Conservation (phyloP, 1,284 basidiomycete species). For the Phellinidium pouzarii region DNA sequence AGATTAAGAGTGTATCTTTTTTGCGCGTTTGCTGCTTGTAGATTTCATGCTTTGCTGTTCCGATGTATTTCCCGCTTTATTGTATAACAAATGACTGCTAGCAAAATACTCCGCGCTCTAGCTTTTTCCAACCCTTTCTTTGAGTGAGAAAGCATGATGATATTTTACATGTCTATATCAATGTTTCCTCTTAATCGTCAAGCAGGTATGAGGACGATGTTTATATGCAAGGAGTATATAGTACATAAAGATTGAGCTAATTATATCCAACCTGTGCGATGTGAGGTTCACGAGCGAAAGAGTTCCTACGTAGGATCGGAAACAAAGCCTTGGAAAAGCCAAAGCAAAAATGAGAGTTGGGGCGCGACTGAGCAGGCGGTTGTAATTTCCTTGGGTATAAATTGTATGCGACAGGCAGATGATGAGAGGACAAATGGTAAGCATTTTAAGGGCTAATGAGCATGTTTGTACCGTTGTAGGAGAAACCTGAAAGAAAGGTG, state of each 20-base stretch:
- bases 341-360: not conserved
- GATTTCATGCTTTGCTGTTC: not conserved
- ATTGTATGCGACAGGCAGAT: not conserved
- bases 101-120: too few relatives aligned
- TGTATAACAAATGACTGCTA: not conserved
- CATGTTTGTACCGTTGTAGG: conserved; percentile 39
- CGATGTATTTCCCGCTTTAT: not conserved
- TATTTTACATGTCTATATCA: too few relatives aligned
- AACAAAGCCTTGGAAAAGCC: not conserved
- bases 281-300: not conserved
- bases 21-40: not conserved
- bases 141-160: too few relatives aligned
- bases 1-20: conserved; percentile 1
- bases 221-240: not conserved
- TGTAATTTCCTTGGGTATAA: not conserved
- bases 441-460: conserved; percentile 17
- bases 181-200: too few relatives aligned
- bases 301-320: not conserved
- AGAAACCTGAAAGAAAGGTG: conserved; percentile 30
- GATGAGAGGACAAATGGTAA: not conserved
- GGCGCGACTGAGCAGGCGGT: not conserved
- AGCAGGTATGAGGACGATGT: not conserved
- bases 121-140: too few relatives aligned
- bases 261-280: conserved; percentile 3
- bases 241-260: not conserved